A percentile compares a stretch with the other conserved stretches of the same genome.
These are phyloP conservation scores for Choanephora cucurbitarum DNA, from an alignment of 371 early-diverging fungal genomes.

Conservation along the genomic window DNA sequence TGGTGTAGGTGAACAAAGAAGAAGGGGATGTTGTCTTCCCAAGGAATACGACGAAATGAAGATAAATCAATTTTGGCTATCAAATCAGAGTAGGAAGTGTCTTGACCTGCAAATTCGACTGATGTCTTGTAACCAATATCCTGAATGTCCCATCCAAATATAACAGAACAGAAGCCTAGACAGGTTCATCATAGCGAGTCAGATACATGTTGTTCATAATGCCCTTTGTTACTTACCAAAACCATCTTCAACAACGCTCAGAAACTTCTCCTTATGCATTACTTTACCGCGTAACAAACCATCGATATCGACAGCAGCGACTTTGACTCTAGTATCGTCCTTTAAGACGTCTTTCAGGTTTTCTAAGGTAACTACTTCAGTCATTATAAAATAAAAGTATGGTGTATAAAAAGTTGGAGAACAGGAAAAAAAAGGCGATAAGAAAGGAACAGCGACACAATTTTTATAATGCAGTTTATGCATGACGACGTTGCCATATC, in stretches of 20 bases:
- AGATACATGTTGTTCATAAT: too few relatives aligned
- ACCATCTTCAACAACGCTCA: slow-evolving; percentile 63
- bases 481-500: too few relatives aligned
- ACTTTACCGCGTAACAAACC: slow-evolving; percentile 80
- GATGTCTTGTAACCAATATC: slow-evolving; percentile 51
- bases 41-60: slow-evolving; percentile 73
- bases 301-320: slow-evolving; percentile 79
- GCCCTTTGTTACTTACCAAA: slow-evolving; percentile 72
- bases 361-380: slow-evolving; percentile 24
- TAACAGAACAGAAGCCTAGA: slow-evolving; percentile 82
- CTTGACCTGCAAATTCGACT: slow-evolving; percentile 30
- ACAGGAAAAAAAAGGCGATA: too few relatives aligned
- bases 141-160: slow-evolving; percentile 86
- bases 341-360: slow-evolving; percentile 35
- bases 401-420: too few relatives aligned
- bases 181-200: too few relatives aligned
- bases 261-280: slow-evolving; percentile 68
- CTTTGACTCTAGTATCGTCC: slow-evolving; percentile 53
- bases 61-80: slow-evolving; percentile 70
- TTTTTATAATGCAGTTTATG: too few relatives aligned
- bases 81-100: slow-evolving; percentile 64
- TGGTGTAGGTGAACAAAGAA: slow-evolving; percentile 72
- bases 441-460: too few relatives aligned
- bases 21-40: slow-evolving; percentile 77
- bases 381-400: slow-evolving; percentile 3